Percentiles rank a stretch among this genome's conserved stretches.
phyloP scores from a whole-genome alignment of 805 yeast species.

The Brettanomyces anomalus region DNA sequence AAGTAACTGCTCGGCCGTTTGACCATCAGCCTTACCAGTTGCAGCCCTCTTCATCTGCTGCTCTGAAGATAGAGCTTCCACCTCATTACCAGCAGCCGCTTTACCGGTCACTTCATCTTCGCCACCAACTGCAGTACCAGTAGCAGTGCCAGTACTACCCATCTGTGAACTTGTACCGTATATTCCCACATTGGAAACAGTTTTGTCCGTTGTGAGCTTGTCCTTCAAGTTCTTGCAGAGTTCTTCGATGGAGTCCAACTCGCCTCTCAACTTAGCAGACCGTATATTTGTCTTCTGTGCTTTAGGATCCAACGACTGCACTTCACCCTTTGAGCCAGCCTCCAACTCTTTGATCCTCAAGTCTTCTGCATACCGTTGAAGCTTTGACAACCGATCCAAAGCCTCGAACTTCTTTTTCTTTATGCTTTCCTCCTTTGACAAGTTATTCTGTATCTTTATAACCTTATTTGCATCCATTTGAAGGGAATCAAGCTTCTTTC shows the following conservation, averaged over 20 bases:
- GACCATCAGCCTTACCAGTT: constrained; percentile 12
- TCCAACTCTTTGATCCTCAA: constrained; percentile 14
- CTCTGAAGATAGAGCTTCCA: no score
- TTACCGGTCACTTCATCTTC: no score
- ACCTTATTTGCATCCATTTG: constrained; percentile 73
- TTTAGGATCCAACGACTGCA: constrained; percentile 23
- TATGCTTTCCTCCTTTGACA: constrained; percentile 43
- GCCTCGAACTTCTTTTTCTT: constrained; percentile 56
- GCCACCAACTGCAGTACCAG: neutral
- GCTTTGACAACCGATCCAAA: constrained; percentile 58
- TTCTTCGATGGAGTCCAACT: constrained; percentile 18
- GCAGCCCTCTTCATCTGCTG: constrained; percentile 5
- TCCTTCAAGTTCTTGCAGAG: constrained; percentile 19
- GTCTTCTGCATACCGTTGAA: constrained; percentile 37
- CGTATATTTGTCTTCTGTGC: constrained; percentile 9
- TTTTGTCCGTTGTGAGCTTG: constrained; percentile 14
- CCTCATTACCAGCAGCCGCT: no score
- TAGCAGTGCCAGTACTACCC: neutral
- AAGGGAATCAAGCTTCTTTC: constrained; percentile 48
- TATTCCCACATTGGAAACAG: neutral
- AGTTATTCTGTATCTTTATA: constrained; percentile 48
- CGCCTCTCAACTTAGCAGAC: constrained; percentile 13
- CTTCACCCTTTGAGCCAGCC: neutral
- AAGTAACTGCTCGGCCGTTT: neutral
- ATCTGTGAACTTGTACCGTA: no score